These are phyloP conservation scores for Collybia nuda DNA, from an alignment of 768 basidiomycete species.

Conservation along the genomic window DNA sequence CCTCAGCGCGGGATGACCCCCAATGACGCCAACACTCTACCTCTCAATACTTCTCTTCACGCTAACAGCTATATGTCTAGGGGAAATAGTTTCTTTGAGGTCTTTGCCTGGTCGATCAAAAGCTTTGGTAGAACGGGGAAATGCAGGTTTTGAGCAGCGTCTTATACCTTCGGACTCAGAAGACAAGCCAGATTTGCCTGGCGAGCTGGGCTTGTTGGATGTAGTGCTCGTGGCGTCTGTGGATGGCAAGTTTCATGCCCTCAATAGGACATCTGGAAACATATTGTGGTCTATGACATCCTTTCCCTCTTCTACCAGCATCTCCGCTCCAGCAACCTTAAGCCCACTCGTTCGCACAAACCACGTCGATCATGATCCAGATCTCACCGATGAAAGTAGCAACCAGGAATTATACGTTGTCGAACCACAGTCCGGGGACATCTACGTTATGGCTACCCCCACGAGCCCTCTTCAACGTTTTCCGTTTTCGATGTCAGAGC, in stretches of 20 bases:
- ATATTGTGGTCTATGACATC: conserved; percentile 88
- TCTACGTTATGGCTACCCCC: conserved; percentile 79
- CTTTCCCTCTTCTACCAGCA: conserved; percentile 38
- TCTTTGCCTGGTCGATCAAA: conserved; percentile 17
- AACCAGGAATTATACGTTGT: conserved; percentile 85
- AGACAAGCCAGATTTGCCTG: conserved; percentile 19
- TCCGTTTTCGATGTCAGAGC: conserved; percentile 87
- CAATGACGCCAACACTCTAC: conserved; percentile 33
- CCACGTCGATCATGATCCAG: conserved; percentile 58
- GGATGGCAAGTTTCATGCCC: conserved; percentile 92
- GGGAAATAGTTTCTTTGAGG: conserved; percentile 28
- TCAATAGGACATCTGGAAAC: conserved; percentile 83
- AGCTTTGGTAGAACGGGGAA: conserved; percentile 25
- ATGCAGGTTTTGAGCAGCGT: conserved; percentile 14
- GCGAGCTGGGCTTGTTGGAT: conserved; percentile 69
- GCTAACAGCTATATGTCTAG: conserved; percentile 26
- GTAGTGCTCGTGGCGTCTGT: conserved; percentile 89
- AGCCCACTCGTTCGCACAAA: conserved; percentile 74
- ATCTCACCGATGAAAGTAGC: conserved; percentile 49
- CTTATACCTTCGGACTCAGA: conserved; percentile 16
- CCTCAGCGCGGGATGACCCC: conserved; percentile 23
- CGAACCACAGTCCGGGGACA: conserved; percentile 92
- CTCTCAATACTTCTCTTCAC: conserved; percentile 22
- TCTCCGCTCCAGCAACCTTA: conserved; percentile 51
- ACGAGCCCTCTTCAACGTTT: conserved; percentile 78